These are phyloP conservation scores for Colletotrichum liriopes DNA, from an alignment of 2,329 filamentous ascomycete species.

Conservation along the genomic window DNA sequence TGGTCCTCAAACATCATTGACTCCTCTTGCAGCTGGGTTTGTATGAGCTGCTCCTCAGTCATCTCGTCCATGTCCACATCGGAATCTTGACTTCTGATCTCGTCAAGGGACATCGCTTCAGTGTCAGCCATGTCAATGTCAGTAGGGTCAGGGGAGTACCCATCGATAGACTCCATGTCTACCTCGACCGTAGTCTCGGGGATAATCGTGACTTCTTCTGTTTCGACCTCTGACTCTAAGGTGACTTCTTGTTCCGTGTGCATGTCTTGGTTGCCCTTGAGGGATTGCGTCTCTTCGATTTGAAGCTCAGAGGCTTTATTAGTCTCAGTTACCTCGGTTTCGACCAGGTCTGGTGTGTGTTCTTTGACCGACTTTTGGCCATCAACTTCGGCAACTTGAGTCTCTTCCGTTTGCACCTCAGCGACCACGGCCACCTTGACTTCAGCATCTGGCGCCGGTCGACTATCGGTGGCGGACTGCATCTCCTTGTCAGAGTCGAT, in stretches of 20 bases:
- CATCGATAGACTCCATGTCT: conserved; percentile 16
- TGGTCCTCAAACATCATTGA: conserved; percentile 57
- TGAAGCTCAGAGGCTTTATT: background rate
- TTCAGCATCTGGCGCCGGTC: background rate
- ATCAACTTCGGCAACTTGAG: background rate
- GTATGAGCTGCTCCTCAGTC: conserved; percentile 16
- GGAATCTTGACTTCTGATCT: conserved; percentile 15
- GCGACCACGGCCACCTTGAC: background rate
- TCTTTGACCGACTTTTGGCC: background rate
- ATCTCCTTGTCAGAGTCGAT: background rate
- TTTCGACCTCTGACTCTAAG: conserved; percentile 5
- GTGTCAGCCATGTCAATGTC: conserved; percentile 38
- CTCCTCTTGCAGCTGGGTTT: conserved; percentile 40
- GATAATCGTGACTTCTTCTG: conserved; percentile 12
- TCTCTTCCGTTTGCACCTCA: background rate
- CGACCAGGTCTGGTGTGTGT: background rate
- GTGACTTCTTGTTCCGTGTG: background rate
- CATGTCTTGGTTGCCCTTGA: background rate
- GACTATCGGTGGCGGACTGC: background rate
- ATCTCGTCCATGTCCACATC: conserved; percentile 32
- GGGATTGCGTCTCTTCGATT: background rate
- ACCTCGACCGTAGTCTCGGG: conserved; percentile 22
- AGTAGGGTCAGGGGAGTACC: conserved; percentile 13
- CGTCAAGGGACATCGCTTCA: conserved; percentile 32
- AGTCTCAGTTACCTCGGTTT: background rate